These are phyloP conservation scores for Entomortierella chlamydospora DNA, from an alignment of 192 early-diverging fungal species.

Conservation along the genomic window DNA sequence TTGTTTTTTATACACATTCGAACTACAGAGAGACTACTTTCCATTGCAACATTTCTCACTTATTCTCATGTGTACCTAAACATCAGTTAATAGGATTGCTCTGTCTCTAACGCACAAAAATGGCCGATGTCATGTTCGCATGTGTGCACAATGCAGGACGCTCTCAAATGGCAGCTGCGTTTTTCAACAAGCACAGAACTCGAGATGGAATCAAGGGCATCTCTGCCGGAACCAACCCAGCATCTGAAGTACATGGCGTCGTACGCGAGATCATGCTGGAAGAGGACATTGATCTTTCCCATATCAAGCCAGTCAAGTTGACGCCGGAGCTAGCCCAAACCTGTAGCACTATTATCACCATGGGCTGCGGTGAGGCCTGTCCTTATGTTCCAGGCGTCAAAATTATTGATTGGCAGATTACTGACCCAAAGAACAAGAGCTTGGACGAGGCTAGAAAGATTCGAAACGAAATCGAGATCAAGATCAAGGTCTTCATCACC, in stretches of 20 bases:
- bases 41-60: no score
- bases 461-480: slow-evolving; percentile 38
- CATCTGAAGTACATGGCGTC: slow-evolving; percentile 33
- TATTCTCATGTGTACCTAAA: no score
- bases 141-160: slow-evolving; percentile 44
- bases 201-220: slow-evolving; percentile 35
- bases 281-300: slow-evolving; percentile 35
- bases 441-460: slow-evolving; percentile 34
- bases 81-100: no score
- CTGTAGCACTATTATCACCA: slow-evolving; percentile 35
- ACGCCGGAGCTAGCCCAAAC: slow-evolving; percentile 41
- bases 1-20: no score
- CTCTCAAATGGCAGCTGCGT: slow-evolving; percentile 43
- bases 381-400: slow-evolving; percentile 45
- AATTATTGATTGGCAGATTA: slow-evolving; percentile 37
- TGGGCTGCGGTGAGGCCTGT: slow-evolving; percentile 39
- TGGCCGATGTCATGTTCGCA: slow-evolving; percentile 44
- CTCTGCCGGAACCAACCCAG: slow-evolving; percentile 47
- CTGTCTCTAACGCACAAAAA: no score
- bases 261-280: slow-evolving; percentile 44
- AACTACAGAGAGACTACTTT: no score
- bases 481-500: slow-evolving; percentile 29
- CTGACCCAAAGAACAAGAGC: slow-evolving; percentile 36
- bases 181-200: slow-evolving; percentile 49
- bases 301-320: slow-evolving; percentile 42